Evolutionary conservation across 2,329 filamentous ascomycete genomes (phyloP), one percentile per base, ranked within the genome.

Genomic region (Microcyclospora tardicrescens): DNA sequence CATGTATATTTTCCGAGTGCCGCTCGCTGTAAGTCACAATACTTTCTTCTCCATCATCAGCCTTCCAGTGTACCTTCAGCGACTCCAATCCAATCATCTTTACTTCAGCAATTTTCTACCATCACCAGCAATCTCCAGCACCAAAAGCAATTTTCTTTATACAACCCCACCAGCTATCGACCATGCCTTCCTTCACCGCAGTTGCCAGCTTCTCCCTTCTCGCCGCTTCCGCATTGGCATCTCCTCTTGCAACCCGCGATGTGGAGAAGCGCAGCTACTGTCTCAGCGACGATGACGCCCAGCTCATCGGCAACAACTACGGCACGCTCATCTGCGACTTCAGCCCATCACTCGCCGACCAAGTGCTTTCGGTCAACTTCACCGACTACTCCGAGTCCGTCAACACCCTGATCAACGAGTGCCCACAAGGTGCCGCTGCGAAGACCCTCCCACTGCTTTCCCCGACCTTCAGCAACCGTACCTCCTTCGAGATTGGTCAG

Each of bases 301-400:
- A 51, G 28, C 28, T 44, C n/a, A 39, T 58, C 36, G 54, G 49
- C n/a, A 44, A 41, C 12, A 49, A 46, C 39, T 58, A 49, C 33
- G 54, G 45, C 38, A 33, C 47, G 33, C 48, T 57, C 33, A 56
- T 58, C 39, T 42, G 47, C 33, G 40, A 41, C 41, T 57, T 55
- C 47, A 45, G 41, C 39, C 37, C 47, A 13, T 43, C 33, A 6
- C 38, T 50, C 28, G 55, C 55, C 19, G 43, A 52, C 16, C 42
- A 41, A 2, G 38, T 50, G 10, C 47, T 57, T 14, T 38, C 46
- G 15, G 16, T 35, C 1, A 41, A 53, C 45, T 57, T 56, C 42
- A 52, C 43, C 42, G 55, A 58, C 47, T 56, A 55, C 42, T 50
- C 52, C 33, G 53, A 55, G 38, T 49, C 48, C 41, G 55, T 57